Evolutionary conservation across 345 rosid genomes (phyloP), one percentile per base, ranked within the genome.

Genomic region (Populus nigra): DNA sequence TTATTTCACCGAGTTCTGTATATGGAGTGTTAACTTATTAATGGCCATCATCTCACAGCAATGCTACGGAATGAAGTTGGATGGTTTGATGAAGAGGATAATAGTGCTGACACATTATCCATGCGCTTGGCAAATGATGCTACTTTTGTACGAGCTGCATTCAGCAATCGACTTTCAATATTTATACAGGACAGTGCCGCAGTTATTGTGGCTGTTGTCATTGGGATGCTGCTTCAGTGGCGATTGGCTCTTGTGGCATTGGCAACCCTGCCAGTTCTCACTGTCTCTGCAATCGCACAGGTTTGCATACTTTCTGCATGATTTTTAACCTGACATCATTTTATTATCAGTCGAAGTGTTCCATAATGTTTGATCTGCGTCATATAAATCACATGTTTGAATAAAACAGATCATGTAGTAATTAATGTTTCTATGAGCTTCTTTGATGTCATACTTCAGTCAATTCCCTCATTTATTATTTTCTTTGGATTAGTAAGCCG

Each of bases 71-170:
- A 94, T 85, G 99, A 96, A 88, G 97, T 92, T 79, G 99, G 98
- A 71, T 96, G 99, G 99, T 96, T 89, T 92, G 99, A 96, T 83
- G 91, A 91, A 66, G 99, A 94, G 86, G 99, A 94, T 36, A 96
- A 96, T 72, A 94, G 93, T 86, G 95, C 97, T 10, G 99, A 96
- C 82, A 92, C 93, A 38, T 81, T 96, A 79, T 96, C 99, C 75
- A 96, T 96, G 99, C 98, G 96, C 77, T 85, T 96, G 87, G 99
- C 99, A 61, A 96, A 96, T 91, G 99, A 96, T 89, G 99, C 99
- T 82, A 96, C 98, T 53, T 96, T 93, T 85, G 99, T 94, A 47
- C 86, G 99, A 69, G 99, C 99, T 67, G 94, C 99, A 80, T 96
- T 96, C 82, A 96, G 99, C 86, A 96, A 96, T 79, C 89, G 99